Percentiles rank a stretch among this genome's conserved stretches.
These are phyloP conservation scores for Smallanthus sonchifolius DNA, from an alignment of 129 eudicot species.

Conservation along the genomic window DNA sequence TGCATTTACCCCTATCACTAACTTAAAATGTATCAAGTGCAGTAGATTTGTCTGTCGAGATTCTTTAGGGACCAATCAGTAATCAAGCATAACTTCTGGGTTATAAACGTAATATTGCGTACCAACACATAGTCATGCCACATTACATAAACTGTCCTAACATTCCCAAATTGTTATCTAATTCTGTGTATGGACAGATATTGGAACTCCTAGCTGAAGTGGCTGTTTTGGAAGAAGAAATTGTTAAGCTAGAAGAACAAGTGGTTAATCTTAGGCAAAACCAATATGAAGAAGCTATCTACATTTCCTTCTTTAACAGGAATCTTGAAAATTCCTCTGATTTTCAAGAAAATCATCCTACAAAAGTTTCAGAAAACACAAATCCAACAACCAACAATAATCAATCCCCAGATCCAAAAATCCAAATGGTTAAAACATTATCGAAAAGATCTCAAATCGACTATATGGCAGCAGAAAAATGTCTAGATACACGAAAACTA, in stretches of 20 bases:
- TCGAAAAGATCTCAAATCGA: slow-evolving; percentile 40
- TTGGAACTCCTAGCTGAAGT: slow-evolving; percentile 88
- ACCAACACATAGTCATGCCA: neutral
- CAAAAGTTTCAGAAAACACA: slow-evolving; percentile 31
- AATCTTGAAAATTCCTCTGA: slow-evolving; percentile 45
- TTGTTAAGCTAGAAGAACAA: slow-evolving; percentile 78
- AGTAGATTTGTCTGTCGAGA: neutral
- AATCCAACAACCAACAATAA: slow-evolving; percentile 33
- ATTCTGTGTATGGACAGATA: slow-evolving; percentile 36
- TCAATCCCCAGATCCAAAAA: slow-evolving; percentile 27
- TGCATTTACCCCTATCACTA: no score
- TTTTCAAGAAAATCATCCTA: slow-evolving; percentile 26
- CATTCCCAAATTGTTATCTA: neutral
- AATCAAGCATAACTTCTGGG: neutral
- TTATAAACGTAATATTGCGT: neutral
- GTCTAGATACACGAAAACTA: slow-evolving; percentile 32
- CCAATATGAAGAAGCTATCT: slow-evolving; percentile 65
- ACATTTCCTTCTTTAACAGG: slow-evolving; percentile 52
- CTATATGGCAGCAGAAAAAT: slow-evolving; percentile 37
- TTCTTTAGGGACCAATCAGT: neutral
- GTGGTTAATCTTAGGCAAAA: slow-evolving; percentile 71
- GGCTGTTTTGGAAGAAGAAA: slow-evolving; percentile 92
- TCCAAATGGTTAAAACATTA: slow-evolving; percentile 28
- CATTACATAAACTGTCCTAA: neutral
- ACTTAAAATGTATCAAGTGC: neutral